Conservation (phyloP, 2,329 filamentous ascomycete species). For the Botryotinia narcissicola region DNA sequence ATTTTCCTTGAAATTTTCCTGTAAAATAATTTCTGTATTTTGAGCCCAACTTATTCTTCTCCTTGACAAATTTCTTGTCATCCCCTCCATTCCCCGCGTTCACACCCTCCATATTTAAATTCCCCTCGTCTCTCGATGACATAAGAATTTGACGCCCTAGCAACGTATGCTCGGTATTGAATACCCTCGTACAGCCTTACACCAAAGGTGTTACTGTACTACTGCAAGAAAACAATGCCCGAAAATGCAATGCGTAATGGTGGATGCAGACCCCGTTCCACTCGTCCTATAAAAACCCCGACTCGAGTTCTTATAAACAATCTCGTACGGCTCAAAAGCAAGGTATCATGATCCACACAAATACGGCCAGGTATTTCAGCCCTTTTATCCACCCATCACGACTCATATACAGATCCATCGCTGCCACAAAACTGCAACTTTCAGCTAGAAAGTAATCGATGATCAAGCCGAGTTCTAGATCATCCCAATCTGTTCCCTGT, state of each 20-base stretch:
- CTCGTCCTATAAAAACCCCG: background rate
- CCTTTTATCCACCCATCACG: background rate
- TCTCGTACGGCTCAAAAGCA: background rate
- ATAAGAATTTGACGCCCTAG: background rate
- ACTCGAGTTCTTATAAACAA: background rate
- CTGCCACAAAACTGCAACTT: background rate
- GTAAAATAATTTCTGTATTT: conserved; percentile 7
- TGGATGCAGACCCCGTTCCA: background rate
- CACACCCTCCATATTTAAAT: background rate
- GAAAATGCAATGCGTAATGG: background rate
- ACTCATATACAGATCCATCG: background rate
- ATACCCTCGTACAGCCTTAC: background rate
- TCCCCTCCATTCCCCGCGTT: background rate
- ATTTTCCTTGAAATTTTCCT: background rate
- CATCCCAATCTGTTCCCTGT: background rate
- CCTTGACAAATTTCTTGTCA: background rate
- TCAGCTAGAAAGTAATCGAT: background rate
- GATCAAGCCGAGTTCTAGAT: background rate
- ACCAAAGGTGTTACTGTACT: background rate
- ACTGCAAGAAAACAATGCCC: background rate
- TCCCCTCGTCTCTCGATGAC: background rate
- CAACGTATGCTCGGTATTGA: background rate
- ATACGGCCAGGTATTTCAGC: background rate
- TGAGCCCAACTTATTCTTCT: background rate
- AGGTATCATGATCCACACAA: background rate